Evolutionary conservation across 192 early-diverging fungal genomes (phyloP), one percentile per base, ranked within the genome.

Genomic region (Rhizoclosmatium globosum): DNA sequence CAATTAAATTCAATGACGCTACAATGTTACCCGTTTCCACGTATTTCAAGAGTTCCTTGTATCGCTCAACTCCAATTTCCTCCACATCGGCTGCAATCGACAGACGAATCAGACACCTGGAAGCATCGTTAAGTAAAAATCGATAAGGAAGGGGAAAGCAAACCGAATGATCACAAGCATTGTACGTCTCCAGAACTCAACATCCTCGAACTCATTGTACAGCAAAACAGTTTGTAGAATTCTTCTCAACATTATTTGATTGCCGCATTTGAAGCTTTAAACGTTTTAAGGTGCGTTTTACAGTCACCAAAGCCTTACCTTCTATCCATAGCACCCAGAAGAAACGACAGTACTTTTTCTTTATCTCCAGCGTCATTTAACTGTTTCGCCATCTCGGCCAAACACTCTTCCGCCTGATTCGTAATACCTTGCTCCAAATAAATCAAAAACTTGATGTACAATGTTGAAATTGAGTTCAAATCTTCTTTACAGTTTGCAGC

Each of bases 271-370:
- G 64, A 76, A 76, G 74, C 74, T 76, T 2, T 2, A 48, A 62
- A n/a, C 4, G 21, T 2, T 38, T 2, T 23, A 15, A 4, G 39
- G 38, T 65, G 1, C n/a, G 39, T 17, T 65, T 15, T 23, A 38
- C 64, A 23, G 39, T 65, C 64, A 1, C 13, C 2, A 65, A 15
- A 65, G 17, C 39, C 15, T 42, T n/a, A 76, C 74, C 74, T 66
- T 42, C 74, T 76, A 6, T 76, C 74, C 74, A 76, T 76, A 38
- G 74, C 46, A 66, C 53, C 44, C 9, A 76, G 42, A 4, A 76
- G 41, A 67, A 76, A 76, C 19, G 61, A 47, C 4, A 76, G 47
- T 41, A 42, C 23, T 42, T 76, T 76, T 31, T 38, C 39, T 50
- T 38, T 17, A 39, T 67, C 48, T 1, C 15, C 60, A n/a, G 47